Base-by-base conservation (phyloP, 2,329 filamentous ascomycete genomes). In the Apiospora pterosperma region DNA sequence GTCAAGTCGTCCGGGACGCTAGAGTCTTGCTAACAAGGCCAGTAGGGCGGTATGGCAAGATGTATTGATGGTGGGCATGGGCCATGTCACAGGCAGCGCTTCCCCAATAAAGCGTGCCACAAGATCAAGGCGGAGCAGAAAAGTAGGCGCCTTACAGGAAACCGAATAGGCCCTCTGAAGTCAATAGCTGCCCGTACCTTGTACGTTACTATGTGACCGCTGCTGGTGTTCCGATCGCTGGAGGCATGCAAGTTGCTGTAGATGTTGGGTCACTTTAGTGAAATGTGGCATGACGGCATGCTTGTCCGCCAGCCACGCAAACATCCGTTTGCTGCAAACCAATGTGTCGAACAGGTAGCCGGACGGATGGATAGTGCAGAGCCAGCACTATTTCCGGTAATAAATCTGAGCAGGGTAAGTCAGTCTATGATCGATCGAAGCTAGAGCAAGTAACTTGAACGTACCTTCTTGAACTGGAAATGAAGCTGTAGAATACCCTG, bases 381-480 rank as follows among this genome's bases (percentile, higher is more conserved):
- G 14, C 21, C 8, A 28, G 28, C 67, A 59, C 65, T 76, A 79
- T 67, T 79, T 79, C 63, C 77, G 73, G 68, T 79, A 79, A 61
- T 77, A 79, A 59, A 79, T 79, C 77, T 79, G 67, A 61, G 36
- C 36, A 42, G n/a, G 55, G 61, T 55, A 44, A 41, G 67, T 76
- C 55, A 76, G 70, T 62, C 68, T 55, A 28, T 34, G 25, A 38
- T 48, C 31, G 23, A 58, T 42, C 28, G 34, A 39, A 31, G 25
- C 8, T 28, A 31, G n/a, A 28, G 52, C 36, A 36, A 36, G 62
- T 62, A 64, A 63, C 70, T 65, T 44, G 34, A 16, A 14, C 78
- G 74, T 78, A 96, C 93, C 88, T 97, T 97, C 79, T 98, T 99
- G 84, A 98, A 97, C 78, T 97, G 94, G 77, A 99, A 99, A 77